A percentile compares a stretch with the other conserved stretches of the same genome.
These are phyloP conservation scores for Colletotrichum sp. DNA, from an alignment of 2,329 filamentous ascomycete genomes.

Conservation along the genomic window DNA sequence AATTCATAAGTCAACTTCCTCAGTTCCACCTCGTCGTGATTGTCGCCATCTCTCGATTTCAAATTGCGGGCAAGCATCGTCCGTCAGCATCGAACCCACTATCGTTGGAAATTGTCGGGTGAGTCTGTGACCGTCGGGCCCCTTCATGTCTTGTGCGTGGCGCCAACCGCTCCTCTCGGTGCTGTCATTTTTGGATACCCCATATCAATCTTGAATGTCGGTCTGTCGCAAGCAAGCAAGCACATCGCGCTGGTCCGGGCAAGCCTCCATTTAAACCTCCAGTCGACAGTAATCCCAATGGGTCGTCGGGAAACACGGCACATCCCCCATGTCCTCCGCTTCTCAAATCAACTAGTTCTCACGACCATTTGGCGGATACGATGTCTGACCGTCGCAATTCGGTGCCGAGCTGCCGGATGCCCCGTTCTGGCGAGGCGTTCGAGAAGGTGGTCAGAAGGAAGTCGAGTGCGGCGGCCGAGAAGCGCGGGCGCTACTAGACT, in stretches of 20 bases:
- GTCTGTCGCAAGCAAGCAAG: background rate
- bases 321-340: background rate
- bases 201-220: background rate
- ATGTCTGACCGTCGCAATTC: background rate
- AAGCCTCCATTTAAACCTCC: background rate
- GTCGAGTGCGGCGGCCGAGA: background rate
- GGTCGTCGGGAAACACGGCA: background rate
- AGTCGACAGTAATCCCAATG: background rate
- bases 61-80: background rate
- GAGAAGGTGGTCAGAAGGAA: background rate
- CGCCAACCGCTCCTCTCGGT: background rate
- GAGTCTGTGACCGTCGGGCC: background rate
- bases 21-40: background rate
- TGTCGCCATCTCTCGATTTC: background rate
- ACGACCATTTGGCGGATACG: background rate
- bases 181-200: background rate
- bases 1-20: background rate
- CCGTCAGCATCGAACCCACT: background rate
- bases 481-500: background rate
- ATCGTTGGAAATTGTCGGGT: background rate
- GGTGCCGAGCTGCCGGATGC: conserved; percentile 12
- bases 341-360: background rate
- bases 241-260: background rate
- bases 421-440: background rate
- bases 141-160: background rate